Conservation (phyloP, 1,284 basidiomycete species). For the Puccinia triticina region DNA sequence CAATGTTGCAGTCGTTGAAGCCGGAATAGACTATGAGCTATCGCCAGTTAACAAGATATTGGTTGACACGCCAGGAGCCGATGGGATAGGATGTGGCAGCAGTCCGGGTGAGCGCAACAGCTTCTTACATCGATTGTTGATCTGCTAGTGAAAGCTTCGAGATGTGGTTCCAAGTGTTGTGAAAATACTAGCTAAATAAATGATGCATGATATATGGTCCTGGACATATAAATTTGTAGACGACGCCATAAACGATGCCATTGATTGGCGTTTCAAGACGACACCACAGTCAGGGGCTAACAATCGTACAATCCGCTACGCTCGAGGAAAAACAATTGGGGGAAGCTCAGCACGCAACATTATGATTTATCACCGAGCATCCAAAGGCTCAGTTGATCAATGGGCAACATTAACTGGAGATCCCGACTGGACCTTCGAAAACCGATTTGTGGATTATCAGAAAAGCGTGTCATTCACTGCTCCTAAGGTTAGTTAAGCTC, state of each 20-base stretch:
- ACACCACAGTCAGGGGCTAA: conserved; percentile 46
- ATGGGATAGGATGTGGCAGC: conserved; percentile 56
- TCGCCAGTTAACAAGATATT: conserved; percentile 50
- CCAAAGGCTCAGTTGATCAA: conserved; percentile 56
- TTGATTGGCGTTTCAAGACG: conserved; percentile 40
- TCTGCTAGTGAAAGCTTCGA: not conserved
- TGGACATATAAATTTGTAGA: not conserved
- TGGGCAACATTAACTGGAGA: conserved; percentile 58
- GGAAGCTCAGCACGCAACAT: conserved; percentile 58
- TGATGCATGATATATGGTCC: too few species aligned
- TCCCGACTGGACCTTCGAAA: conserved; percentile 59
- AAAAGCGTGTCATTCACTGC: conserved; percentile 36
- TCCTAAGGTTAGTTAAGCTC: conserved; percentile 17
- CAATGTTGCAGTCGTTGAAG: conserved; percentile 58
- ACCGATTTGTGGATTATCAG: conserved; percentile 51
- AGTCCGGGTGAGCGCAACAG: not conserved
- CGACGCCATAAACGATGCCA: conserved; percentile 13
- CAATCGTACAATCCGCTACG: conserved; percentile 53
- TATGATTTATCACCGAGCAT: conserved; percentile 58
- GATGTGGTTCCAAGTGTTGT: not conserved
- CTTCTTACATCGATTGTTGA: conserved; percentile 44
- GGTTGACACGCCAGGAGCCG: conserved; percentile 36
- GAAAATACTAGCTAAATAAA: not conserved
- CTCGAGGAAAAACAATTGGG: conserved; percentile 58
- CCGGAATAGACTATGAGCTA: conserved; percentile 53